Percentiles rank a stretch among this genome's conserved stretches.
Conservation (phyloP, 345 rosid species). For the Populus simonii region DNA sequence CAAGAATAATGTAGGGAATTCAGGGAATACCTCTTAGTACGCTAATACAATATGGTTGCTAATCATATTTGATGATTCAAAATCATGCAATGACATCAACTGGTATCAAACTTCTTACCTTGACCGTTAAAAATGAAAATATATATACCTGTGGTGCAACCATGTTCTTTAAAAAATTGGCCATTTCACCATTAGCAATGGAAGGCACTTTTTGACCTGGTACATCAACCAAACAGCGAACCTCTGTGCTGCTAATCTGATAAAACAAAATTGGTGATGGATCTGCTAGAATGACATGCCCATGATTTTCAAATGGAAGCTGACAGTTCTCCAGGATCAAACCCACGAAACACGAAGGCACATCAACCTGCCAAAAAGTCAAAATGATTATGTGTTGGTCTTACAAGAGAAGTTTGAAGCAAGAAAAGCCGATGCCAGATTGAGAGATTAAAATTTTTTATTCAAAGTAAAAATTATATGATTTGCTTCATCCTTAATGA, state of each 20-base stretch:
- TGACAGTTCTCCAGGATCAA: conserved; percentile 19
- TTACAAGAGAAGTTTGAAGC: not conserved
- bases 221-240: conserved; percentile 23
- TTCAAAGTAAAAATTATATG: not conserved
- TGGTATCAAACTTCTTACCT: not conserved
- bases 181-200: conserved; percentile 24
- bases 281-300: conserved; percentile 22
- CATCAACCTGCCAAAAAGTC: conserved; percentile 12
- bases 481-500: not conserved
- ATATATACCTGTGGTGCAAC: conserved; percentile 20
- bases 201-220: conserved; percentile 23
- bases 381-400: not conserved
- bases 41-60: no score
- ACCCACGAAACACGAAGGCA: conserved; percentile 21
- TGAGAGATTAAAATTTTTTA: not conserved
- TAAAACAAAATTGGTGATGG: conserved; percentile 22
- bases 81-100: not conserved
- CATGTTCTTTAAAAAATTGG: conserved; percentile 13
- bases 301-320: conserved; percentile 23
- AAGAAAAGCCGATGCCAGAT: not conserved
- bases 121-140: not conserved
- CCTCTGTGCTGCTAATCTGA: conserved; percentile 22
- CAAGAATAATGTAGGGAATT: not conserved
- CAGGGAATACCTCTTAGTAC: no score
- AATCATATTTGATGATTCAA: not conserved